A percentile compares a stretch with the other conserved stretches of the same genome.
phyloP scores from a whole-genome alignment of 345 rosid genomes.

The Hypericum androsaemum region DNA sequence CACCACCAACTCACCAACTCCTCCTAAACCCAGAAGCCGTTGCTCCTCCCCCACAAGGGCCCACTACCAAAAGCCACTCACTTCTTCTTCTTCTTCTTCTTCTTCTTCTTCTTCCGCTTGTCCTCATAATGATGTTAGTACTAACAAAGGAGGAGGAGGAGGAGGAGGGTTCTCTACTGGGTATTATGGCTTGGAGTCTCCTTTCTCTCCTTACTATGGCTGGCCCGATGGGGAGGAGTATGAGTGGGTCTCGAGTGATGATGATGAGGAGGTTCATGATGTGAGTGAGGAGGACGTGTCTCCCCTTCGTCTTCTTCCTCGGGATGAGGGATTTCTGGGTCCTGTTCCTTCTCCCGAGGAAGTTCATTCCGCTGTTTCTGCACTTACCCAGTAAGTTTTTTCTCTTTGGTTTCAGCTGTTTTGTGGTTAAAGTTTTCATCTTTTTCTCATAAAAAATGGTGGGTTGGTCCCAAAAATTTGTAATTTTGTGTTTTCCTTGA shows the following conservation, averaged over 20 bases:
- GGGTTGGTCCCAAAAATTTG: neutral
- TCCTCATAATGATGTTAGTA: conserved; percentile 4
- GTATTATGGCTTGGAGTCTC: conserved; percentile 25
- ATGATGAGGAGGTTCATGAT: conserved; percentile 26
- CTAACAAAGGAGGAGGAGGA: too few species aligned
- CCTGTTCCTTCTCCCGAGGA: conserved; percentile 65
- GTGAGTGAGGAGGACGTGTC: conserved; percentile 22
- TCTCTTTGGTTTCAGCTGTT: neutral
- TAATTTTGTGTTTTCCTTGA: neutral
- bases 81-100: conserved; percentile 31
- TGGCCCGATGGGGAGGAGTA: conserved; percentile 37
- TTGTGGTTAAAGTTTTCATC: neutral
- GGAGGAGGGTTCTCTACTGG: conserved; percentile 17
- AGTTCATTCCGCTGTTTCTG: conserved; percentile 65
- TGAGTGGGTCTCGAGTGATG: conserved; percentile 57
- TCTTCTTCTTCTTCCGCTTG: conserved; percentile 22
- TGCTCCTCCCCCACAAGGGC: conserved; percentile 18
- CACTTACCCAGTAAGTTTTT: conserved; percentile 51
- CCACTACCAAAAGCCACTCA: conserved; percentile 41
- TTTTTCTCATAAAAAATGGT: neutral
- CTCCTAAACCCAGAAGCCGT: too few species aligned
- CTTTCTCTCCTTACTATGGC: conserved; percentile 17
- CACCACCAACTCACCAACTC: too few species aligned
- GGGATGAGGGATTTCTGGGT: conserved; percentile 39
- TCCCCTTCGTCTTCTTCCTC: conserved; percentile 5